Conservation (phyloP, 257 asterid genomes). For the Schizonepeta tenuifolia region DNA sequence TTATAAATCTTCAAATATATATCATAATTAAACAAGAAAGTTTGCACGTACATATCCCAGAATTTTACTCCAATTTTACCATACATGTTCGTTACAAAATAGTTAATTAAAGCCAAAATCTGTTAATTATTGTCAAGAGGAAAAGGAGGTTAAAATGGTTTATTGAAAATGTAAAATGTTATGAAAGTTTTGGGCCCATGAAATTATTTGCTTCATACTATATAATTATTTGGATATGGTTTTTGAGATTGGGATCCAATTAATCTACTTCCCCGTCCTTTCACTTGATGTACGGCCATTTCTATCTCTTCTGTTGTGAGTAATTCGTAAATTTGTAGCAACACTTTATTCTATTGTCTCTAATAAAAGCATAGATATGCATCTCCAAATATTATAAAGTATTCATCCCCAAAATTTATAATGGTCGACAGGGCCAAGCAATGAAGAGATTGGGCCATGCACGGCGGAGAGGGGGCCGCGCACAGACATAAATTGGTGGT, state of each 20-base stretch:
- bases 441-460: constrained; percentile 26
- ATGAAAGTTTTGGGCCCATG: constrained; percentile 24
- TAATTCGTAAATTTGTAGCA: not conserved
- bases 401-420: not conserved
- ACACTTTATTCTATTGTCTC: constrained; percentile 18
- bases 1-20: too few species aligned
- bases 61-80: constrained; percentile 10
- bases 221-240: constrained; percentile 38
- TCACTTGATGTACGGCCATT: constrained; percentile 43
- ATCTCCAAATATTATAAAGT: not conserved
- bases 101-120: not conserved
- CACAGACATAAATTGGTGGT: constrained; percentile 27
- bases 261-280: constrained; percentile 39
- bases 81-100: not conserved
- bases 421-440: constrained; percentile 17
- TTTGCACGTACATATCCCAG: not conserved
- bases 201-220: constrained; percentile 29
- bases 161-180: constrained; percentile 24
- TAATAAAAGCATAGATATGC: constrained; percentile 27
- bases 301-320: not conserved
- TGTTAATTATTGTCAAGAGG: not conserved
- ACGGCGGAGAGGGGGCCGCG: constrained; percentile 32
- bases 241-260: constrained; percentile 39
- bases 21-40: not conserved
- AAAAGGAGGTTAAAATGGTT: not conserved